Evolutionary conservation across 2,329 filamentous ascomycete species (phyloP), one percentile per base, ranked within the genome.

Genomic region (Cordyceps cateniannulata): DNA sequence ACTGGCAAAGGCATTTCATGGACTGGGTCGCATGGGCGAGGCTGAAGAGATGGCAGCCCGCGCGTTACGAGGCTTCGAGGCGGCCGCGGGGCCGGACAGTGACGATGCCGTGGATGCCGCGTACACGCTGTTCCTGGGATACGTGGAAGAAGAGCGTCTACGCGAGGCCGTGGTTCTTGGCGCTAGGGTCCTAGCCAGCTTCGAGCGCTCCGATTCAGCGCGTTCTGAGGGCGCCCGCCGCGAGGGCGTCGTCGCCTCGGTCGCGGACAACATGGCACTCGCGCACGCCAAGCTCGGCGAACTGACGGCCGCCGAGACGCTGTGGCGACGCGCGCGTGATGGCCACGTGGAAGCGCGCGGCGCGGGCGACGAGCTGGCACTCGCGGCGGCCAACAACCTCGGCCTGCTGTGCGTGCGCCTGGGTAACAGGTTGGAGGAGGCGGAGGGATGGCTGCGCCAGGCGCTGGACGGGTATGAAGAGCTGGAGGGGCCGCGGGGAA

Each of bases 111-210:
- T 25, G 8, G 56, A 59, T 24, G 56, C 42, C 9, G 48, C 56
- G 32, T 59, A 59, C 35, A 59, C 56, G 22, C 47, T 59, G 10
- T 59, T 59, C 56, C 56, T 59, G 9, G 47, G 48, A 5, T 51
- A 51, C 24, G 29, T 51, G 7, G 47, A 50, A 24, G 47, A 51
- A 20, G 47, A 32, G 12, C 27, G 54, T 7, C 44, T 57, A 8
- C 27, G 32, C 9, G 54, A 57, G 5, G 56, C 47, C 12, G 38
- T 51, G 3, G 35, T 6, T 0, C 24, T 59, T 1, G 56, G 56
- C 16, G 22, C 27, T 24, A 47, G 56, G 22, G 47, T 59, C 8
- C 35, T 59, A 0, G 24, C 32, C 18, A 24, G 47, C 16, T 51
- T 59, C 12, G 56, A 44, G 22, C 22, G 20, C 10, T 5, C 12